Percentiles rank a stretch among this genome's conserved stretches.
Evolutionary conservation across 2,329 filamentous ascomycete species (phyloP).

Genomic region (Grosmannia clavigera): DNA sequence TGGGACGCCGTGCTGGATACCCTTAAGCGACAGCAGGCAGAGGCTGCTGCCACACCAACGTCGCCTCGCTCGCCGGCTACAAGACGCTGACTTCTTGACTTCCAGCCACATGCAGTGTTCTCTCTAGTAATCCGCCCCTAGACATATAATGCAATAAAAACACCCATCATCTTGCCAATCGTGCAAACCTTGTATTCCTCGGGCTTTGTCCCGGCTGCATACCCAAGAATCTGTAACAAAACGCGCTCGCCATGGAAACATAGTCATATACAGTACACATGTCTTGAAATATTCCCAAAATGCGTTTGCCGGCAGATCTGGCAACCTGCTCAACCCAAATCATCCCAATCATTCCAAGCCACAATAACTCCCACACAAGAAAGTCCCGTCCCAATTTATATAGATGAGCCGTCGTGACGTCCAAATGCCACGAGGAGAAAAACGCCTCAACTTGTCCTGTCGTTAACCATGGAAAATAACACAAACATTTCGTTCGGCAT

Average conservation of each 20-base stretch:
- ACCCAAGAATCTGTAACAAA: background rate
- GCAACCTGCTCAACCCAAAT: background rate
- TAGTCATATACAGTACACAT: background rate
- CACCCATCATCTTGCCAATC: background rate
- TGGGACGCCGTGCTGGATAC: slow-evolving; percentile 21
- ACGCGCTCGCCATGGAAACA: background rate
- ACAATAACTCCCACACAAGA: background rate
- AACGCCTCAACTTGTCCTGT: background rate
- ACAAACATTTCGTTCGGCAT: background rate
- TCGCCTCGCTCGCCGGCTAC: background rate
- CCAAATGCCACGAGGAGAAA: background rate
- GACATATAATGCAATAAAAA: background rate
- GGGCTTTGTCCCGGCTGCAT: background rate
- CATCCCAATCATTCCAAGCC: background rate
- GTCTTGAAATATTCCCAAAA: background rate
- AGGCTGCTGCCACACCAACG: background rate
- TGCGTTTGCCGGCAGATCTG: background rate
- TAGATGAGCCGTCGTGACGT: background rate
- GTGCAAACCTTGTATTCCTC: background rate
- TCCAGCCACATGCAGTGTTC: background rate
- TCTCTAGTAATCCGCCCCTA: background rate
- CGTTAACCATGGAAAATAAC: background rate
- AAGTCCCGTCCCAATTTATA: background rate
- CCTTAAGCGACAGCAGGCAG: slow-evolving; percentile 11
- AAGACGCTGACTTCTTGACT: background rate